Percentiles rank a stretch among this genome's conserved stretches.
phyloP scores from a whole-genome alignment of 164 flowering plant genomes.

The Euptelea pleiosperma region DNA sequence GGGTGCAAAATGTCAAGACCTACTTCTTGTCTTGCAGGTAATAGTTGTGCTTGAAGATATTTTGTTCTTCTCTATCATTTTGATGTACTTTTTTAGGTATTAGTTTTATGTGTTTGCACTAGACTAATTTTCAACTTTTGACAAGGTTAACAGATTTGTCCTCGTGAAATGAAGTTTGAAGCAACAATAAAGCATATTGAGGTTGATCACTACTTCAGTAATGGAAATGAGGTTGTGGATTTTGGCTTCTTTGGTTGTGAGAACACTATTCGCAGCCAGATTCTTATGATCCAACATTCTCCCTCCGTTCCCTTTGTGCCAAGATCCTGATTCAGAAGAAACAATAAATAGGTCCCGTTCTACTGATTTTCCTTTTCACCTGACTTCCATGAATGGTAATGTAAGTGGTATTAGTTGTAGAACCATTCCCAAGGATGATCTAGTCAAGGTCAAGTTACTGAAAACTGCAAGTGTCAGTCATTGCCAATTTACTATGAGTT shows the following conservation, averaged over 20 bases:
- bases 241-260: constrained; percentile 12
- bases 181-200: constrained; percentile 57
- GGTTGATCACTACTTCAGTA: constrained; percentile 48
- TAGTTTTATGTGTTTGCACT: background rate
- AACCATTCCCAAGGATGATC: constrained; percentile 19
- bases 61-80: background rate
- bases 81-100: background rate
- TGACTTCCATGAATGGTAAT: constrained; percentile 8
- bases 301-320: constrained; percentile 34
- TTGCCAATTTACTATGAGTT: constrained; percentile 31
- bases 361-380: constrained; percentile 14
- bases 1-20: constrained; percentile 43
- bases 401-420: constrained; percentile 10
- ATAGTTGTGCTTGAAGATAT: constrained; percentile 17
- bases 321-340: constrained; percentile 23
- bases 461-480: constrained; percentile 40
- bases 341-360: constrained; percentile 10
- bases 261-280: constrained; percentile 16
- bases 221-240: constrained; percentile 16
- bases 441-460: constrained; percentile 48
- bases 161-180: constrained; percentile 57
- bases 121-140: constrained; percentile 28
- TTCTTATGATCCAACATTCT: constrained; percentile 35
- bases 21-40: constrained; percentile 67
- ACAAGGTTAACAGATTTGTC: constrained; percentile 67